A percentile compares a stretch with the other conserved stretches of the same genome.
These are phyloP conservation scores for Exutisphaerella laricina DNA, from an alignment of 2,329 filamentous ascomycete species.

Conservation along the genomic window DNA sequence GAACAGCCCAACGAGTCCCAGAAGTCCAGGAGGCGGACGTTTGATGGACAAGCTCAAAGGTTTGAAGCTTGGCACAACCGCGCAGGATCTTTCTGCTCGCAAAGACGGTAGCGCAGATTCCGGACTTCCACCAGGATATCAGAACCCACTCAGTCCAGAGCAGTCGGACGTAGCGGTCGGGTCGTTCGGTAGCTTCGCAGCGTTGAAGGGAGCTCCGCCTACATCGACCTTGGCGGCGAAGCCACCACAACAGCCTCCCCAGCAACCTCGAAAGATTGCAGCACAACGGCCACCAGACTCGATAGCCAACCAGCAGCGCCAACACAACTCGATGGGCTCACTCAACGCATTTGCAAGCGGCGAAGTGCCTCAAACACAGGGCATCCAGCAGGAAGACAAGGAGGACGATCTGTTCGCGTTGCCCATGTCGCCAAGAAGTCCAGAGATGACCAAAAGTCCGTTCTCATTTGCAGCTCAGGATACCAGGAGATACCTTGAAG, in stretches of 20 bases:
- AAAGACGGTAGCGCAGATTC: slow-evolving; percentile 11
- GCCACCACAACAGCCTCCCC: slow-evolving; percentile 35
- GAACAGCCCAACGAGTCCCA: slow-evolving; percentile 54
- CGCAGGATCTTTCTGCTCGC: slow-evolving; percentile 19
- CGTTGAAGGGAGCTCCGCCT: slow-evolving; percentile 47
- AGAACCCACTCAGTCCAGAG: slow-evolving; percentile 56
- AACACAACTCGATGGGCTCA: slow-evolving; percentile 36
- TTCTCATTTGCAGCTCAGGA: slow-evolving; percentile 57
- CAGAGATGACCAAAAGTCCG: slow-evolving; percentile 77
- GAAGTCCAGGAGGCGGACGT: slow-evolving; percentile 59
- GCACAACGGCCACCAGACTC: slow-evolving; percentile 31
- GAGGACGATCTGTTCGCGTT: slow-evolving; percentile 84
- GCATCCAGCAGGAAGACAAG: slow-evolving; percentile 45
- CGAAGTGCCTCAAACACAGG: slow-evolving; percentile 21
- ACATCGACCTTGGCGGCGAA: slow-evolving; percentile 38
- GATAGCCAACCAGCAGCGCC: slow-evolving; percentile 37
- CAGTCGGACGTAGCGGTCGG: slow-evolving; percentile 59
- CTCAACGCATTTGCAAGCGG: slow-evolving; percentile 40
- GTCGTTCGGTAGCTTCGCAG: slow-evolving; percentile 53
- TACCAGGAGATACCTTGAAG: slow-evolving; percentile 31
- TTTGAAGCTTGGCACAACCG: slow-evolving; percentile 67
- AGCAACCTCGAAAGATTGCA: slow-evolving; percentile 20
- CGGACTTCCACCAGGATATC: slow-evolving; percentile 22
- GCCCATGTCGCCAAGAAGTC: slow-evolving; percentile 77
- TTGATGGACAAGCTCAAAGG: slow-evolving; percentile 75